These are phyloP conservation scores for Linnemannia schmuckeri DNA, from an alignment of 192 early-diverging fungal genomes.

Conservation along the genomic window DNA sequence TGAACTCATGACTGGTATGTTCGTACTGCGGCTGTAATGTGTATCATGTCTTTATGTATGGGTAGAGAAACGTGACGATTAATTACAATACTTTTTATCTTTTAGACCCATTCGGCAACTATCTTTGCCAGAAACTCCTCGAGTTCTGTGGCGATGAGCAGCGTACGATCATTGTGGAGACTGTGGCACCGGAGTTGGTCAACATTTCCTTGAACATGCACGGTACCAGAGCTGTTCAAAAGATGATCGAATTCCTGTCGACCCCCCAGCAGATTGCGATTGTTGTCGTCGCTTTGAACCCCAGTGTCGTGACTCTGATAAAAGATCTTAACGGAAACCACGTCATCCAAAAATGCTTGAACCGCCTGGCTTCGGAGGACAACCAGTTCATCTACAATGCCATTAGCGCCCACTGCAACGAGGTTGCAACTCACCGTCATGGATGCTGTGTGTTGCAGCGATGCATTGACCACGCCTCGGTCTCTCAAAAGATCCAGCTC, in stretches of 20 bases:
- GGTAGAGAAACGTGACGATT: too few relatives aligned
- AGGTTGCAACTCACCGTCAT: conserved; percentile 92
- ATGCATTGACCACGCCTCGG: conserved; percentile 87
- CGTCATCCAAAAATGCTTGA: conserved; percentile 94
- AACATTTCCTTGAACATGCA: conserved; percentile 92
- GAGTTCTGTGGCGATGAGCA: conserved; percentile 86
- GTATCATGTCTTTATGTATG: too few relatives aligned
- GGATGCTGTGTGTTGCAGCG: conserved; percentile 94
- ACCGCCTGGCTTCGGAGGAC: conserved; percentile 76
- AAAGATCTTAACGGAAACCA: conserved; percentile 96
- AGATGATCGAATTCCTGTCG: conserved; percentile 86
- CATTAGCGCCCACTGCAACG: conserved; percentile 80
- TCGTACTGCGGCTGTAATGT: background rate
- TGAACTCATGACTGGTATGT: conserved; percentile 84
- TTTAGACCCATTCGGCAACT: conserved; percentile 92
- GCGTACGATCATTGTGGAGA: conserved; percentile 78
- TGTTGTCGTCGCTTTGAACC: conserved; percentile 75
- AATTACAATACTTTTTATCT: background rate
- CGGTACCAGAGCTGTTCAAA: conserved; percentile 93
- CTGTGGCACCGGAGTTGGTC: conserved; percentile 79
- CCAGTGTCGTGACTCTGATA: conserved; percentile 82
- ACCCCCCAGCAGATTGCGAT: conserved; percentile 75
- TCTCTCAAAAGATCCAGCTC: conserved; percentile 79
- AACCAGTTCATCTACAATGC: conserved; percentile 93
- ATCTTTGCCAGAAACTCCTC: conserved; percentile 90